Evolutionary conservation across 345 rosid species (phyloP), one percentile per base, ranked within the genome.

Genomic region (Kandelia obovata): DNA sequence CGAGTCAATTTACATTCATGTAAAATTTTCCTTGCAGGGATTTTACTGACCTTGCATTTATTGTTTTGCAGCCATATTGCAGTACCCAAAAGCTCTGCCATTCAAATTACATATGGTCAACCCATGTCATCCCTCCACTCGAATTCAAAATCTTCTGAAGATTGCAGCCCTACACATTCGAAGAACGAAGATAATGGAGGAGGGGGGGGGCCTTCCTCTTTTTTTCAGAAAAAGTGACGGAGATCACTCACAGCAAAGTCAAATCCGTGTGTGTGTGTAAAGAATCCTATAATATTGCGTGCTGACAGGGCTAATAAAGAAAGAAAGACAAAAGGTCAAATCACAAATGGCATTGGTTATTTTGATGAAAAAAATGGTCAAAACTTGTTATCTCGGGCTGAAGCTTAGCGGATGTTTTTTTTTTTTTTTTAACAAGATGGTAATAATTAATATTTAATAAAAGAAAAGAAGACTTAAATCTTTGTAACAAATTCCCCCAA

Each of bases 231-330:
- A 30, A 43, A 21, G 13, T 26, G 4, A 3, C 3, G 5, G 23
- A 52, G 31, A 35, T 67, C 52, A 26, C 17, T 37, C 1, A 1
- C 2, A 46, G 26, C 32, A 53, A 59, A 79, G 78, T 77, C 78
- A 77, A 74, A 74, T 71, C 55, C 58, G 31, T 53, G 63, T 20
- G 31, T 53, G 63, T 20, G 34, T 31, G 34, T 5, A 31, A 67
- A 60, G 62, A 53, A 66, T 37, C 47, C 53, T 11, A 1, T 15
- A 39, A 35, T 1, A 63, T 73, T 69, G 75, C 77, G 64, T 71
- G 77, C 71, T 73, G 79, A 80, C 79, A 64, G 65, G 65, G 34
- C 16, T 3, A 19, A 63, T 34, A 34, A 7, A 34, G 37, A 11
- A 17, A 62, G 49, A 63, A 65, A 58, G 69, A 63, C 73, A 74